phyloP scores from a whole-genome alignment of 2,329 filamentous ascomycete genomes.

The Phialophora verrucosa region DNA sequence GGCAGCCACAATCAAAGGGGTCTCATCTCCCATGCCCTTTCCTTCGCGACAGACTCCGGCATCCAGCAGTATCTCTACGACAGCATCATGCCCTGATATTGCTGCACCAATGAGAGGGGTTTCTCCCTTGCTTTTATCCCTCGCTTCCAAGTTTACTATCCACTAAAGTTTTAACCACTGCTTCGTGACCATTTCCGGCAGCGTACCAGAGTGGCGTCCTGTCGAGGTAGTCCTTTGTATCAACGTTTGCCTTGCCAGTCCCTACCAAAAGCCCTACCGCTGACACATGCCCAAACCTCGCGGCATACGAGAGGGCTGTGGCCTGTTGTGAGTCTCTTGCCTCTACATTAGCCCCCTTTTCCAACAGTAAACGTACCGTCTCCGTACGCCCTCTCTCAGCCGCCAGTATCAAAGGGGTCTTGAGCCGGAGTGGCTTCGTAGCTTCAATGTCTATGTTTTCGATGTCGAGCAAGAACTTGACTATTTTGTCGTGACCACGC shows the following conservation, averaged over 20 bases:
- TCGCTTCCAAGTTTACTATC: too few relatives aligned
- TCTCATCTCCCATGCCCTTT: neutral
- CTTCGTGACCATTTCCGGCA: neutral
- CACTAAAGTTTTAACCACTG: too few relatives aligned
- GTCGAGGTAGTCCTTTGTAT: neutral
- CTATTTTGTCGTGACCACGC: neutral
- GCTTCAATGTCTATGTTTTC: neutral
- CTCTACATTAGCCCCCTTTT: neutral
- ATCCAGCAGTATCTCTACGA: neutral
- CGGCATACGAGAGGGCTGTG: too few relatives aligned
- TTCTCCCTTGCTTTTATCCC: too few relatives aligned
- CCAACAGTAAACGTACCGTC: constrained; percentile 15
- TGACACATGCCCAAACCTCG: too few relatives aligned
- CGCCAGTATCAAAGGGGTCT: constrained; percentile 6
- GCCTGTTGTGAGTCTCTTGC: neutral
- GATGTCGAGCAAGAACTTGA: neutral
- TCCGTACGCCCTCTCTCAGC: constrained; percentile 10
- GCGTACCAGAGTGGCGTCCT: neutral
- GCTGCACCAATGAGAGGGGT: too few relatives aligned
- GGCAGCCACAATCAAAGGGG: neutral
- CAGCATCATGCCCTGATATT: neutral
- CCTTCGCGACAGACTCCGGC: neutral
- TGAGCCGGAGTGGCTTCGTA: too few relatives aligned
- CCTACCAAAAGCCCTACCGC: neutral
- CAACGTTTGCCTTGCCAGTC: too few relatives aligned